Base-by-base conservation (phyloP, 1,139 yeast genomes). In the Yamadazyma epiphylla region DNA sequence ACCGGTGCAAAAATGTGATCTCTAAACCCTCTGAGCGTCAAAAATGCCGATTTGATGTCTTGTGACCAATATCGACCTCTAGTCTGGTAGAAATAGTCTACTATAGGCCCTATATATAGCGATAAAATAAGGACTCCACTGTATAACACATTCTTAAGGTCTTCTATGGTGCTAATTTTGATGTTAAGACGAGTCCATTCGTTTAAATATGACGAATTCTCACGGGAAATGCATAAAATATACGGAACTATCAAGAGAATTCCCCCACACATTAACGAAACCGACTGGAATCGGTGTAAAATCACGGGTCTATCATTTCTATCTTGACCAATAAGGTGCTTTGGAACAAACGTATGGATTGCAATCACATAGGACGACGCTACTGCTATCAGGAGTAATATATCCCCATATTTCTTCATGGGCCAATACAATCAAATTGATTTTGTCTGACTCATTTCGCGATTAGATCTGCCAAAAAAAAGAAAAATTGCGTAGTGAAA, bases 1-100 rank as follows among this genome's bases (percentile, higher is more conserved):
- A 85, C 34, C 1, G 98, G 98, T 0, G 95, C 97, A 39, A 85
- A 68, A 0, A 86, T 35, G 37, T 75, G 73, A 51, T 85, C 82
- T 37, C 96, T 60, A 25, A 80, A 31, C 2, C 85, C 84, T 41
- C 64, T 60, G 2, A 77, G 47, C 15, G 64, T 61, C 11, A 35
- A 21, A 19, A 72, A 46, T 29, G 57, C 56, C 3, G 38, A 41
- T 16, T 19, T 12, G 44, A 42, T 25, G 49, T 59, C 46, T 23
- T 40, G 15, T 2, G 28, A 17, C 10, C 46, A 33, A 23, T n/a
- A 10, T 9, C 12, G 22, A 10, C 22, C 23, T 15, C 24, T 25
- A 12, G 16, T 19, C n/a, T 22, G 29, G 11, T 11, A n/a, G 3
- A 47, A 26, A 33, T 68, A 60, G 29, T 78, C 74, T 4, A 63